Evolutionary conservation across 176 grass and related monocot species (phyloP), one percentile per base, ranked within the genome.

Genomic region (Aegilops umbellulata): DNA sequence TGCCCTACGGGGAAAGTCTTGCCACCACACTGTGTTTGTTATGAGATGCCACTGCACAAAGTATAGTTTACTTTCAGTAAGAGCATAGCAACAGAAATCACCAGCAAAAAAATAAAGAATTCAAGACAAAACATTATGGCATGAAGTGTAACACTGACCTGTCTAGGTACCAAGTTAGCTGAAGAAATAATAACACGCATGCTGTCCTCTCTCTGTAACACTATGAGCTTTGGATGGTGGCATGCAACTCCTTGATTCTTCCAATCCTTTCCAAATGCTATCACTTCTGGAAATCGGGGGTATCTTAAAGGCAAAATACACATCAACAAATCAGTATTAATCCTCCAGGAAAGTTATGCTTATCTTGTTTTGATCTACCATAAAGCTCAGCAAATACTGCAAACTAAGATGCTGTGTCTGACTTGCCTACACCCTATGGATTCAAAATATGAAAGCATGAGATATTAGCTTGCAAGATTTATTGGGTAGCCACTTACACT

Each of bases 171-270:
- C 85, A 97, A 86, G 84, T 97, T 93, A 79, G 95, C 95, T 68
- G 95, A 97, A 85, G 95, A 91, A 83, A 97, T 85, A 81, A 94
- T 63, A 74, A 97, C 74, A 62, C 92, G 90, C 49, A 94, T 80
- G 58, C 89, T 88, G 65, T 93, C 76, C 79, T 93, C 67, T 83
- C 95, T 93, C 69, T 97, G 91, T 86, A 97, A 84, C 22, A 97
- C 60, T 81, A 97, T 73, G 27, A 97, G 81, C 86, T 97, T 97
- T 38, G 95, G 93, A 82, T 95, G 91, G 88, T 97, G 92, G 80
- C 95, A 97, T 80, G 95, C 95, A 60, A 97, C 87, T 67, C 95
- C 93, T 90, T 95, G 79, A 29, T 97, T 97, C 69, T 93, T 95
- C 61, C 87, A 88, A 72, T 97, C 95, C 85, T 93, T 95, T 80